Evolutionary conservation across 164 flowering plant genomes (phyloP).

Genomic region (Litsea cubeba): DNA sequence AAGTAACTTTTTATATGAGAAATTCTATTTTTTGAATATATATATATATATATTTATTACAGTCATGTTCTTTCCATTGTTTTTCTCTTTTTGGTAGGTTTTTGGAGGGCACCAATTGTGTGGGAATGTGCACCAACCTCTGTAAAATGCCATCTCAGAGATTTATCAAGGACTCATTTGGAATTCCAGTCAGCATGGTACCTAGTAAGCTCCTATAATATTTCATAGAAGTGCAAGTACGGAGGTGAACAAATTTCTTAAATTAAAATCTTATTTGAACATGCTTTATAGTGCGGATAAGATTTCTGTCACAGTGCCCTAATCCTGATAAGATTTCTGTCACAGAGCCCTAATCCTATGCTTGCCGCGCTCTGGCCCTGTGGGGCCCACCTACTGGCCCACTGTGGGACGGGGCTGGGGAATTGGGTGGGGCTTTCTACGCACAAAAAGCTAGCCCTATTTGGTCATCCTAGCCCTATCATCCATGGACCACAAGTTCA

Average conservation of each 20-base stretch:
- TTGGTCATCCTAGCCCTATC: no score
- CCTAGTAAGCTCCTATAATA: conserved; percentile 58
- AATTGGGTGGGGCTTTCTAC: no score
- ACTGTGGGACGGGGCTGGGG: no score
- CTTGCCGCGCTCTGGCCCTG: no score
- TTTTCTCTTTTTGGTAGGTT: conserved; percentile 40
- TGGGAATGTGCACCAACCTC: conserved; percentile 83
- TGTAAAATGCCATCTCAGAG: conserved; percentile 81
- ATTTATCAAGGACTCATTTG: conserved; percentile 72
- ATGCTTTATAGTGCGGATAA: not conserved
- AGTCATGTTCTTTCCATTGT: not conserved
- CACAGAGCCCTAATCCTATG: no score
- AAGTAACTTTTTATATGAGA: no score
- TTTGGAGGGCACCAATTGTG: conserved; percentile 71
- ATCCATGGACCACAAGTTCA: no score
- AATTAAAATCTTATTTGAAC: not conserved
- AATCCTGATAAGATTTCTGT: no score
- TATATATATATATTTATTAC: not conserved
- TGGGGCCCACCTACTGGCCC: no score
- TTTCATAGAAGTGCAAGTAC: not conserved
- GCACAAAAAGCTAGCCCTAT: no score
- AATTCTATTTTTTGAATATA: no score
- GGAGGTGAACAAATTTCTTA: not conserved
- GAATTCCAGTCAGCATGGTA: conserved; percentile 86
- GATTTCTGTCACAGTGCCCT: no score